Percentiles rank a stretch among this genome's conserved stretches.
Conservation (phyloP, 2,329 filamentous ascomycete species). For the Microcera coccophila region DNA sequence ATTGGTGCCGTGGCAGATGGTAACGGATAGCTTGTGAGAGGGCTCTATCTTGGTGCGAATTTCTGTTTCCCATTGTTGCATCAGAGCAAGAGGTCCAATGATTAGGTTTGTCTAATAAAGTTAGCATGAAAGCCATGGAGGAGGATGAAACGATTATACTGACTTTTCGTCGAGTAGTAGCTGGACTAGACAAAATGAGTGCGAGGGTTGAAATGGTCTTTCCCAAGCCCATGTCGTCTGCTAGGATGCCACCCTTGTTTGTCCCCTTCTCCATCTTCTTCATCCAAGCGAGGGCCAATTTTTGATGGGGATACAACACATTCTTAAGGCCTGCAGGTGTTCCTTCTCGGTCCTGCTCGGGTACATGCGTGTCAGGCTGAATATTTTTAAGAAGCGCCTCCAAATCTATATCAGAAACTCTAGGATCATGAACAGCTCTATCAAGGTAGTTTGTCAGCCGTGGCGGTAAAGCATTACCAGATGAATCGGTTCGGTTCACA, state of each 20-base stretch:
- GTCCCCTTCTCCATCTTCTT: conserved; percentile 70
- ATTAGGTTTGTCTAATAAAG: conserved; percentile 79
- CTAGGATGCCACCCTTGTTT: conserved; percentile 83
- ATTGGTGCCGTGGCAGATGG: conserved; percentile 68
- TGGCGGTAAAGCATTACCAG: conserved; percentile 36
- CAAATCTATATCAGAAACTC: conserved; percentile 58
- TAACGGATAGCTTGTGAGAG: conserved; percentile 58
- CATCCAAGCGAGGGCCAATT: conserved; percentile 80
- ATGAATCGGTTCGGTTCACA: conserved; percentile 30
- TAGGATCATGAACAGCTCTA: conserved; percentile 36
- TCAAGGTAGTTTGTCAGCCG: conserved; percentile 33
- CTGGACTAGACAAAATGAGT: conserved; percentile 66
- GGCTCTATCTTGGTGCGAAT: conserved; percentile 65
- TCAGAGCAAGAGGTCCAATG: conserved; percentile 72
- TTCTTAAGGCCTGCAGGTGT: conserved; percentile 67
- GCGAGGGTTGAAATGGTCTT: conserved; percentile 85
- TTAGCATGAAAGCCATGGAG: conserved; percentile 27
- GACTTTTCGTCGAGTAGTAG: conserved; percentile 41
- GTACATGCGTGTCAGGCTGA: conserved; percentile 64
- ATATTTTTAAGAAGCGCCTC: conserved; percentile 69
- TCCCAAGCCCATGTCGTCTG: conserved; percentile 90
- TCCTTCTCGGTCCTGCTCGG: conserved; percentile 58
- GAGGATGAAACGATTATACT: neutral
- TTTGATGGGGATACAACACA: conserved; percentile 75
- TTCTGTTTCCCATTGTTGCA: conserved; percentile 82